A percentile compares a stretch with the other conserved stretches of the same genome.
These are phyloP conservation scores for Hypoxylon sp. DNA, from an alignment of 2,329 filamentous ascomycete species.

Conservation along the genomic window DNA sequence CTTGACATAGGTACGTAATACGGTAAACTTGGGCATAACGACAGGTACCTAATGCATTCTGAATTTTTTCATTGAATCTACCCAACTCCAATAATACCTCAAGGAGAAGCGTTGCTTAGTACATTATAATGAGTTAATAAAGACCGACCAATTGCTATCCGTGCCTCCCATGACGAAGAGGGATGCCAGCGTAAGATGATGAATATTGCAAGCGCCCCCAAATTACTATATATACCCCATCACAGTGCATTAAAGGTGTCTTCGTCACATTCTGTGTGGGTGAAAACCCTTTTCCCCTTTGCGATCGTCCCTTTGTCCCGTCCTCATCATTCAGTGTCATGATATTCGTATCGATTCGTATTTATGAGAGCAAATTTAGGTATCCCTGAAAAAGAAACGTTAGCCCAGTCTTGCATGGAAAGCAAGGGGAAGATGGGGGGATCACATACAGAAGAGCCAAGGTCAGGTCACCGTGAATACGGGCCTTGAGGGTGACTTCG, in stretches of 20 bases:
- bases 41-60: not conserved
- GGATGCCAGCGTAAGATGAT: not conserved
- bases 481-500: constrained; percentile 89
- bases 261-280: not conserved
- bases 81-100: not conserved
- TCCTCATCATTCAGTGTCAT: constrained; percentile 21
- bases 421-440: not conserved
- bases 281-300: not conserved
- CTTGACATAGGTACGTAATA: not conserved
- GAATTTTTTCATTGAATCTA: not conserved
- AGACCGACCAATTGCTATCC: constrained; percentile 1
- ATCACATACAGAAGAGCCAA: constrained; percentile 73
- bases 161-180: not conserved
- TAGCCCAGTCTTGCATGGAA: not conserved
- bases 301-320: not conserved
- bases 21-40: too few relatives aligned
- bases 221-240: not conserved
- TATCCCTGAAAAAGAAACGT: constrained; percentile 28
- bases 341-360: constrained; percentile 11
- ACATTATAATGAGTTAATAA: not conserved
- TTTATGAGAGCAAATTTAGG: constrained; percentile 10
- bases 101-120: not conserved
- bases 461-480: constrained; percentile 87
- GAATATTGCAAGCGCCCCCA: constrained; percentile 2
- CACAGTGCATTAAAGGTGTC: not conserved